phyloP scores from a whole-genome alignment of 352 stramenopile species.

The Globisporangium echinulatum region DNA sequence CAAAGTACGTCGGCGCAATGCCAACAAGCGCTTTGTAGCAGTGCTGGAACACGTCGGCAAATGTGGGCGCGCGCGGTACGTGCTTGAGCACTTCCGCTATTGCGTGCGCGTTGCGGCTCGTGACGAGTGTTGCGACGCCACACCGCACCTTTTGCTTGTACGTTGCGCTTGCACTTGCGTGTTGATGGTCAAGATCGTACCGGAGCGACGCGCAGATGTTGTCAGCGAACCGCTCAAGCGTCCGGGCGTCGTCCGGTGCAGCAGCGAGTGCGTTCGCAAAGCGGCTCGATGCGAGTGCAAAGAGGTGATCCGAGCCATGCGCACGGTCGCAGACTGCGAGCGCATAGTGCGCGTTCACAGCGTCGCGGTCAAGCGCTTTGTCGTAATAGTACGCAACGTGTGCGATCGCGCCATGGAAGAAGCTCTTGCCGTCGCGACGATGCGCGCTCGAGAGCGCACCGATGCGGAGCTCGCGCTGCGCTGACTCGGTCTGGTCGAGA shows the following conservation, averaged over 20 bases:
- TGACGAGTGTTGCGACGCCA: slow-evolving; percentile 45
- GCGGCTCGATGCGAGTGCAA: slow-evolving; percentile 53
- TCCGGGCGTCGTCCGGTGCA: slow-evolving; percentile 50
- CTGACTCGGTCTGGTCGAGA: slow-evolving; percentile 47
- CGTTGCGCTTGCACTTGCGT: slow-evolving; percentile 27
- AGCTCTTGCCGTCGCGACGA: slow-evolving; percentile 71
- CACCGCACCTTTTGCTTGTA: slow-evolving; percentile 82
- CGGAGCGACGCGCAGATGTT: slow-evolving; percentile 80
- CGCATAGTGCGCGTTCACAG: slow-evolving; percentile 73
- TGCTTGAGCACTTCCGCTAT: slow-evolving; percentile 82
- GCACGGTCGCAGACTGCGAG: slow-evolving; percentile 54
- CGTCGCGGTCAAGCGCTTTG: slow-evolving; percentile 44
- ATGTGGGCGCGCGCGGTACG: slow-evolving; percentile 60
- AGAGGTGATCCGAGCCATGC: slow-evolving; percentile 70
- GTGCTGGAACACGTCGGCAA: slow-evolving; percentile 74
- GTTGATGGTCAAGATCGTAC: slow-evolving; percentile 74
- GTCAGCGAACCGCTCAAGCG: slow-evolving; percentile 66
- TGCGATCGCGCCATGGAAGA: slow-evolving; percentile 77
- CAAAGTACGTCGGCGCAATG: slow-evolving; percentile 55
- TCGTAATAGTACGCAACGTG: slow-evolving; percentile 84
- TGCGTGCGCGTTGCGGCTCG: slow-evolving; percentile 57
- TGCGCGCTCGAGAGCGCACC: slow-evolving; percentile 58
- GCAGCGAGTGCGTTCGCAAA: slow-evolving; percentile 63
- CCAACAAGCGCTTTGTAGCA: slow-evolving; percentile 51
- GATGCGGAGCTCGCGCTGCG: slow-evolving; percentile 58